Conservation (phyloP, 352 stramenopile genomes). For the Phytophthora sansomeana region DNA sequence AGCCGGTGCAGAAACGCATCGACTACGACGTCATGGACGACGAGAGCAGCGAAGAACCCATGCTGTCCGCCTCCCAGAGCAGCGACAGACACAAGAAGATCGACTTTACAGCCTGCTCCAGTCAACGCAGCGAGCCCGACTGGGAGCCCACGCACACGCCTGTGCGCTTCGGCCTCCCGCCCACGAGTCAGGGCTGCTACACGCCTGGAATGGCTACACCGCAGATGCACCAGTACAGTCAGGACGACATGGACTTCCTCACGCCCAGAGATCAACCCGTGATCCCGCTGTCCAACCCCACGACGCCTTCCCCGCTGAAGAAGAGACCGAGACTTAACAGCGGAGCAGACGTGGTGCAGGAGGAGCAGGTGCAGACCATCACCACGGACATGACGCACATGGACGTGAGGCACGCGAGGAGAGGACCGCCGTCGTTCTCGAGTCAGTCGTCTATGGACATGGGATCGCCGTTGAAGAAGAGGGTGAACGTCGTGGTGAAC, state of each 20-base stretch:
- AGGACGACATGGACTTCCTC: slow-evolving; percentile 88
- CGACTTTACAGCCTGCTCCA: slow-evolving; percentile 73
- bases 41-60: slow-evolving; percentile 59
- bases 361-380: slow-evolving; percentile 75
- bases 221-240: slow-evolving; percentile 75
- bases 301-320: slow-evolving; percentile 83
- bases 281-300: slow-evolving; percentile 82
- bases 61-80: slow-evolving; percentile 44
- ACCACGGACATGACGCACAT: slow-evolving; percentile 84
- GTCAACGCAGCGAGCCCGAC: slow-evolving; percentile 78
- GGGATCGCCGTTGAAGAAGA: slow-evolving; percentile 41
- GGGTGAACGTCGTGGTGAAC: slow-evolving; percentile 34
- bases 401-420: slow-evolving; percentile 52
- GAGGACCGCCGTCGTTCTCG: slow-evolving; percentile 54
- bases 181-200: slow-evolving; percentile 47
- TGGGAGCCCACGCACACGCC: slow-evolving; percentile 53
- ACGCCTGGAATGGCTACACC: slow-evolving; percentile 39
- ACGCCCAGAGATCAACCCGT: slow-evolving; percentile 86
- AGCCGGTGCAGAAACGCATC: slow-evolving; percentile 73
- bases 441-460: slow-evolving; percentile 59
- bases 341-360: slow-evolving; percentile 47
- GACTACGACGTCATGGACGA: slow-evolving; percentile 73
- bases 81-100: slow-evolving; percentile 80
- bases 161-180: slow-evolving; percentile 36
- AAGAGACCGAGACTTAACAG: slow-evolving; percentile 66